Base-by-base conservation (phyloP, 306 rosid genomes). In the Castanea mollissima region DNA sequence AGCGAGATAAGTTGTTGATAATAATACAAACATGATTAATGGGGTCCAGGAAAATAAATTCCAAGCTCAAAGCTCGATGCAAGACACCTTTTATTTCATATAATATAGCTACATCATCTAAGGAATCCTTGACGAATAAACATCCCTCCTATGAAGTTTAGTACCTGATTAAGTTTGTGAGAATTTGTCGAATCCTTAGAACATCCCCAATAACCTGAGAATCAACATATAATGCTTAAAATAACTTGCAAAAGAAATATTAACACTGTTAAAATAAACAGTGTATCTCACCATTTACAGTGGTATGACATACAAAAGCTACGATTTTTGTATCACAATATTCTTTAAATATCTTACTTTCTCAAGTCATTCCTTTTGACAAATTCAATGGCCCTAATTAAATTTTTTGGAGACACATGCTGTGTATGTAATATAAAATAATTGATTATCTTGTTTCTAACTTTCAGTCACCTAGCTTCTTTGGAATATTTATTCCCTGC, bases 151-250 rank as follows among this genome's bases (percentile, higher is more conserved):
- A 38, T 8, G 12, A 78, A 41, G 62, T 67, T 25, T 1, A 57
- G 75, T 92, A 94, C 98, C 97, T 90, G 86, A 88, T 81, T 82
- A 94, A 89, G 86, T 94, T 94, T 35, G 98, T 94, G 69, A 94
- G 97, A 38, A 90, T 92, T 86, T 94, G 98, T 74, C 98, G 88
- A 82, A 94, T 88, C 86, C 98, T 89, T 79, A 94, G 87, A 81
- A 94, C 98, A 80, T 92, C 98, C 38, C 98, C 98, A 74, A 86
- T 80, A 55, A 92, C 92, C 98, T 94, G 88, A 71, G n/a, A 88
- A 75, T 78, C 77, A 44, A 29, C 21, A 69, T 74, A 75, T 44
- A 58, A 55, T 29, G 2, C 32, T 55, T 2, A 10, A 59, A 23
- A 41, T 32, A 55, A 80, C 35, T 20, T 34, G 27, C 29, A 70